These are phyloP conservation scores for Neocallimastix lanati DNA, from an alignment of 192 early-diverging fungal genomes.

Conservation along the genomic window DNA sequence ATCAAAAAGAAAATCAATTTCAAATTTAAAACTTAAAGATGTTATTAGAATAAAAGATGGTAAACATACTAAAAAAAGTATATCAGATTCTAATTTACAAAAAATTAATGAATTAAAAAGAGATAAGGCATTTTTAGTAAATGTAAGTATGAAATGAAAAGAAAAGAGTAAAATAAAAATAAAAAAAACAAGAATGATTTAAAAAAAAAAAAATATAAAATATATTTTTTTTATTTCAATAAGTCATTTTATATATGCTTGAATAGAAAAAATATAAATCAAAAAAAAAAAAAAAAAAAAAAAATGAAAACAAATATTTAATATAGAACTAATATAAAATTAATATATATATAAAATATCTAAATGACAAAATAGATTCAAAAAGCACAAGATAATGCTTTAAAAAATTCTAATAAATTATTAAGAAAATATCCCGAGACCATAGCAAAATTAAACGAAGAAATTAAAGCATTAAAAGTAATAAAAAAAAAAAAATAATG, in stretches of 20 bases:
- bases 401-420: background rate
- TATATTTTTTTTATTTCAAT: no score
- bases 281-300: no score
- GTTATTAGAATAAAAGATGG: background rate
- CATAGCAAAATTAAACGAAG: background rate
- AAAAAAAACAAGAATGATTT: no score
- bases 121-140: background rate
- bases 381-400: background rate
- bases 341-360: no score
- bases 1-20: background rate
- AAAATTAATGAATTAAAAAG: background rate
- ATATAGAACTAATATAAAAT: no score
- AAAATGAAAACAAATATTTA: no score
- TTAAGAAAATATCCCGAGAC: background rate
- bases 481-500: no score
- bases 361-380: background rate
- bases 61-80: background rate
- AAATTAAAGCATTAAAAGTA: background rate
- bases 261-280: no score
- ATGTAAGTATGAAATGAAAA: background rate
- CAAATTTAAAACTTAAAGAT: background rate
- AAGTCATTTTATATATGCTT: no score
- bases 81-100: background rate
- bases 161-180: no score
- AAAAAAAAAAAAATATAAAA: no score